A percentile compares a stretch with the other conserved stretches of the same genome.
Conservation (phyloP, 257 asterid species). For the Penstemon barbatus region DNA sequence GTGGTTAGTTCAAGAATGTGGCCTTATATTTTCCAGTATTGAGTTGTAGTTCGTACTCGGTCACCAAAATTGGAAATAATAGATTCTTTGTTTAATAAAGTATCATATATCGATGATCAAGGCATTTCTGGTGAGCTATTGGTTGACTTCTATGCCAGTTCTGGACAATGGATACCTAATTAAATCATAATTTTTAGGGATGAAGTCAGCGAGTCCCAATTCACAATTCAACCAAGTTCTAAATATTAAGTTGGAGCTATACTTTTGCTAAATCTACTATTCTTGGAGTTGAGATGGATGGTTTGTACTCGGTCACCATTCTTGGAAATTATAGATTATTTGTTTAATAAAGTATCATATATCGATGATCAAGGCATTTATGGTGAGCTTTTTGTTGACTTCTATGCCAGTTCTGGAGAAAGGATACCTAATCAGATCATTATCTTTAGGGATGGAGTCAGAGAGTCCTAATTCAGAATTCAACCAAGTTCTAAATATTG, state of each 20-base stretch:
- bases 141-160: conserved; percentile 48
- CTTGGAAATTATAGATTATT: neutral
- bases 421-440: conserved; percentile 60
- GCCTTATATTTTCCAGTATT: conserved; percentile 62
- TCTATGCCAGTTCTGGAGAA: conserved; percentile 37
- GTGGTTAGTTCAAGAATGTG: conserved; percentile 75
- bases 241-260: conserved; percentile 48
- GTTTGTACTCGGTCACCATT: too few species aligned
- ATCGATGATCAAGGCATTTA: neutral
- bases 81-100: conserved; percentile 36
- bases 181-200: conserved; percentile 66
- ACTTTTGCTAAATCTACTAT: neutral
- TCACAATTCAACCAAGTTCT: conserved; percentile 43
- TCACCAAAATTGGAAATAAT: conserved; percentile 68
- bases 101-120: conserved; percentile 1
- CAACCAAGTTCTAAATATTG: conserved; percentile 52
- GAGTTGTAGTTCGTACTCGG: conserved; percentile 72
- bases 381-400: conserved; percentile 33
- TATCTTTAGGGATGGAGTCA: conserved; percentile 45
- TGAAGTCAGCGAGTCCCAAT: conserved; percentile 13
- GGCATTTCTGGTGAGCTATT: neutral
- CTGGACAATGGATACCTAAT: conserved; percentile 44
- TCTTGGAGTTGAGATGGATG: neutral
- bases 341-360: neutral
- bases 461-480: conserved; percentile 16